These are phyloP conservation scores for Inga oerstediana DNA, from an alignment of 306 rosid genomes.

Conservation along the genomic window DNA sequence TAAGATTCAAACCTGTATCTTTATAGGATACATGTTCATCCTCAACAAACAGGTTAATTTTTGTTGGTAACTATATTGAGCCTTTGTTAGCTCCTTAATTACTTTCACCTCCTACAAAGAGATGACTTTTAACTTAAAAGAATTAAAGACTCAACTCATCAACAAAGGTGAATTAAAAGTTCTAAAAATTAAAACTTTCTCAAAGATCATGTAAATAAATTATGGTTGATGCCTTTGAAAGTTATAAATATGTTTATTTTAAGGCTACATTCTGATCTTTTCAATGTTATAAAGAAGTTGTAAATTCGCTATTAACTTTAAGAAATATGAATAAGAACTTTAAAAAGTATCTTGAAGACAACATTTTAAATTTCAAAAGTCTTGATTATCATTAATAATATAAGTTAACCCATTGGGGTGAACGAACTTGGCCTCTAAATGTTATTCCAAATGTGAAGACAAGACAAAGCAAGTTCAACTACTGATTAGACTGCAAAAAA, in stretches of 20 bases:
- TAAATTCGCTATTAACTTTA: not conserved
- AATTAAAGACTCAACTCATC: not conserved
- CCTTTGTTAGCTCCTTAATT: not conserved
- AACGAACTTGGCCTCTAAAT: not conserved
- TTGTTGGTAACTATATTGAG: not conserved
- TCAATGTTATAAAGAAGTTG: not conserved
- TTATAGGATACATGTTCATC: not conserved
- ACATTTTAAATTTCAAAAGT: no score
- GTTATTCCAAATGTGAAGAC: not conserved
- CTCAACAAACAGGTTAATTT: no score
- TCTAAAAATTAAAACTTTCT: not conserved
- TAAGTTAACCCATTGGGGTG: not conserved
- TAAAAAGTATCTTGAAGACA: not conserved
- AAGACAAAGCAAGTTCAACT: constrained; percentile 32
- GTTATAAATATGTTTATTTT: not conserved
- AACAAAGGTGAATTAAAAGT: not conserved
- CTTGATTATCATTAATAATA: not conserved
- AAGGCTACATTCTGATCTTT: not conserved
- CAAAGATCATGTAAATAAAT: not conserved
- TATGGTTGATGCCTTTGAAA: not conserved
- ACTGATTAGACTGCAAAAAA: constrained; percentile 11
- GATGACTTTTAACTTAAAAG: not conserved
- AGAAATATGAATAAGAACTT: not conserved
- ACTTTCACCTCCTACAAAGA: not conserved
- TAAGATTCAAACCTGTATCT: not conserved